phyloP scores from a whole-genome alignment of 148 eudicot genomes.

The Rhododendron henanense region DNA sequence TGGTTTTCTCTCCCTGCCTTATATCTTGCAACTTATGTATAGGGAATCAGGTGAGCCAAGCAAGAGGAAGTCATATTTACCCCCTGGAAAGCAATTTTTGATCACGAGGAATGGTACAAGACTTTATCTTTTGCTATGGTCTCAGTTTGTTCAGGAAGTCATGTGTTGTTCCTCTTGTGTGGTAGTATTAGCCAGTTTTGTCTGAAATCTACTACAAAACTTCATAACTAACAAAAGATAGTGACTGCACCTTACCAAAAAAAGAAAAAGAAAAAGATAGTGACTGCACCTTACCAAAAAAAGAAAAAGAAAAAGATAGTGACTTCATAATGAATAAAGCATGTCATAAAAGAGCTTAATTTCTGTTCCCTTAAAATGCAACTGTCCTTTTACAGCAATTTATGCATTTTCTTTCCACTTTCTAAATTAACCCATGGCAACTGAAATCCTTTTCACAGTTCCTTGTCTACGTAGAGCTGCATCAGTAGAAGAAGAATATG shows the following conservation, averaged over 20 bases:
- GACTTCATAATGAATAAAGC: neutral
- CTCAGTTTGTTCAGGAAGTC: neutral
- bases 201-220: neutral
- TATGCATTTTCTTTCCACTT: neutral
- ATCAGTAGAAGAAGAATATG: conserved; percentile 83
- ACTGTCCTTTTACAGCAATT: neutral
- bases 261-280: neutral
- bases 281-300: neutral
- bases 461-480: conserved; percentile 94
- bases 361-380: neutral
- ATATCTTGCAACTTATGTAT: conserved; percentile 17
- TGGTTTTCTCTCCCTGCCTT: neutral
- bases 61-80: conserved; percentile 88
- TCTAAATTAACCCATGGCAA: conserved; percentile 1
- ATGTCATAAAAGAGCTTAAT: neutral
- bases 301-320: neutral
- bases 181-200: neutral
- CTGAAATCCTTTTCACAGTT: conserved; percentile 35
- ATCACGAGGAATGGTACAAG: conserved; percentile 85
- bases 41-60: conserved; percentile 98
- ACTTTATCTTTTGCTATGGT: neutral
- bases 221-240: neutral
- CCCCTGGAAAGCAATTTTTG: conserved; percentile 79
- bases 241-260: neutral
- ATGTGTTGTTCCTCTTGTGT: neutral